Evolutionary conservation across 371 early-diverging fungal genomes (phyloP).

Genomic region (Rhizopus microsporus): DNA sequence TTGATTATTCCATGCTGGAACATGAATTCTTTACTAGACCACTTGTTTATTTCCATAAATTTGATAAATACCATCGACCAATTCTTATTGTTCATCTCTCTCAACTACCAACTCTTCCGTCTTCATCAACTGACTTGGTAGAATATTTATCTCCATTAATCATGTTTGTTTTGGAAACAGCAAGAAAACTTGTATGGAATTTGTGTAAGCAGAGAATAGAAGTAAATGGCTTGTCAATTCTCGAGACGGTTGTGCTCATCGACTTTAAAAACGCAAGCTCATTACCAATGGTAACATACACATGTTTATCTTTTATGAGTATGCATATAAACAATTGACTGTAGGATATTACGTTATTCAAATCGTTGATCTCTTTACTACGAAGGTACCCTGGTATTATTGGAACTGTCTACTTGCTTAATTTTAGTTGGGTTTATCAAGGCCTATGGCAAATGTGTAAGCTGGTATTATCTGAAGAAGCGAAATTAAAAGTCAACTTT

Average conservation of each 20-base stretch:
- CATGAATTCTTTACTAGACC: conserved; percentile 27
- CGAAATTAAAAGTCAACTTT: conserved; percentile 43
- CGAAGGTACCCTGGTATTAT: conserved; percentile 41
- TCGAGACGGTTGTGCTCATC: conserved; percentile 37
- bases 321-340: not conserved
- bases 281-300: conserved; percentile 33
- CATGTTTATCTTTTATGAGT: not conserved
- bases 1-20: conserved; percentile 24
- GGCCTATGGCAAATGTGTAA: conserved; percentile 55
- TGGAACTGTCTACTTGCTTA: conserved; percentile 41
- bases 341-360: conserved; percentile 35
- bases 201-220: conserved; percentile 23
- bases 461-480: conserved; percentile 41
- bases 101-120: conserved; percentile 26
- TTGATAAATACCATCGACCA: conserved; percentile 38
- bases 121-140: conserved; percentile 13
- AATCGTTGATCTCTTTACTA: conserved; percentile 33
- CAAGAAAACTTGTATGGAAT: conserved; percentile 29
- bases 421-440: conserved; percentile 55
- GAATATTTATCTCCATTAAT: conserved; percentile 36
- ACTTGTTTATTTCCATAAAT: conserved; percentile 41
- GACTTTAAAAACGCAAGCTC: conserved; percentile 43
- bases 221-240: conserved; percentile 19
- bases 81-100: conserved; percentile 36
- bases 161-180: conserved; percentile 43